Percentiles rank a stretch among this genome's conserved stretches.
These are phyloP conservation scores for Graphiopsis chlorocephala DNA, from an alignment of 2,329 filamentous ascomycete species.

Conservation along the genomic window DNA sequence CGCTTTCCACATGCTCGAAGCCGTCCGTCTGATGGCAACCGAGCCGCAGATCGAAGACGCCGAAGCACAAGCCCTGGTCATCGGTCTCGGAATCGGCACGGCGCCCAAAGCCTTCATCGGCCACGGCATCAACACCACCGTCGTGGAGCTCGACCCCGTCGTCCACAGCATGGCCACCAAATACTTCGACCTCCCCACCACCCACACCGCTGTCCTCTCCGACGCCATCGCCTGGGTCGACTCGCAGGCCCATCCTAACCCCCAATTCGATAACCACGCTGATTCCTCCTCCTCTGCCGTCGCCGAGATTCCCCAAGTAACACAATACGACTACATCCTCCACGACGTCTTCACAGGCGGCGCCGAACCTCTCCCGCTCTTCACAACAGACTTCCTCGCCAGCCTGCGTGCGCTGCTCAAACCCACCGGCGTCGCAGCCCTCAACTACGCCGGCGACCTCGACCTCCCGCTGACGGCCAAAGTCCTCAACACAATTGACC, in stretches of 20 bases:
- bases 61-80: constrained; percentile 64
- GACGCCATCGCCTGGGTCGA: constrained; percentile 72
- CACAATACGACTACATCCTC: constrained; percentile 82
- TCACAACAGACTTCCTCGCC: constrained; percentile 79
- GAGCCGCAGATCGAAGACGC: constrained; percentile 36
- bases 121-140: constrained; percentile 87
- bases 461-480: constrained; percentile 71
- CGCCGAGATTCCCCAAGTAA: background rate
- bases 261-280: constrained; percentile 16
- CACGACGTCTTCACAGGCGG: constrained; percentile 98
- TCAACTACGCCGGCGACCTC: constrained; percentile 95
- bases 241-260: constrained; percentile 21
- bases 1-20: constrained; percentile 94
- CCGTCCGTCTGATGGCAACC: constrained; percentile 74
- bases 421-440: constrained; percentile 78
- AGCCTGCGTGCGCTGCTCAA: constrained; percentile 70
- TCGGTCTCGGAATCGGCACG: constrained; percentile 90
- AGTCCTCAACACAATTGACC: constrained; percentile 75
- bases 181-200: constrained; percentile 76
- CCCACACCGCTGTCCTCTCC: constrained; percentile 75
- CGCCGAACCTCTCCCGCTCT: constrained; percentile 82
- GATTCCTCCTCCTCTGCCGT: background rate
- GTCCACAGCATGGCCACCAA: constrained; percentile 79
- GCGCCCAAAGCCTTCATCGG: constrained; percentile 80
- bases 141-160: constrained; percentile 89